A percentile compares a stretch with the other conserved stretches of the same genome.
Evolutionary conservation across 2,329 filamentous ascomycete species (phyloP).

Genomic region (Colletotrichum caudatum): DNA sequence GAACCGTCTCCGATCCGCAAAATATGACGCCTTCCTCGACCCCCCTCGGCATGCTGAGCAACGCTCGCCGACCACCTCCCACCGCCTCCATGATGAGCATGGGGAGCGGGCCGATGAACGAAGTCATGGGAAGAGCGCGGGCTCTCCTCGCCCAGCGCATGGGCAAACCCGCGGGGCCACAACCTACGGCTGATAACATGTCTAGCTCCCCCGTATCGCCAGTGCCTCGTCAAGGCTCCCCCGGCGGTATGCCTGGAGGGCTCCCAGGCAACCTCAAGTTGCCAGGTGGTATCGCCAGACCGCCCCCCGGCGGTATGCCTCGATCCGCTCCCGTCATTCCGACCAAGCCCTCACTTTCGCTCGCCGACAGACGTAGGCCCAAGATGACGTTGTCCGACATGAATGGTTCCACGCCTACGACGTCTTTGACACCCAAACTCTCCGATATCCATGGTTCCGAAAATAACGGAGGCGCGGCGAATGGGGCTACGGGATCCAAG

Average conservation of each 20-base stretch:
- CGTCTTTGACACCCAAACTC: constrained; percentile 52
- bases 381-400: constrained; percentile 73
- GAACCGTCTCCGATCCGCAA: constrained; percentile 70
- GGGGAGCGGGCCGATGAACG: constrained; percentile 50
- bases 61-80: constrained; percentile 65
- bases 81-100: constrained; percentile 50
- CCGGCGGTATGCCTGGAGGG: constrained; percentile 55
- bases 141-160: constrained; percentile 61
- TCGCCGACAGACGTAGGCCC: constrained; percentile 73
- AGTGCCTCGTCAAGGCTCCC: constrained; percentile 44
- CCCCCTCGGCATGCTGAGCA: constrained; percentile 80
- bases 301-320: constrained; percentile 61
- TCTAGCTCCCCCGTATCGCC: constrained; percentile 49
- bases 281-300: constrained; percentile 56
- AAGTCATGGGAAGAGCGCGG: constrained; percentile 61
- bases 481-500: constrained; percentile 58
- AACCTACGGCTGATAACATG: constrained; percentile 45
- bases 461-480: constrained; percentile 48
- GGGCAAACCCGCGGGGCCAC: constrained; percentile 50
- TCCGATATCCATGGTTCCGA: constrained; percentile 33
- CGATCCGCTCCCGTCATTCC: constrained; percentile 66
- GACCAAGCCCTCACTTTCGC: constrained; percentile 59
- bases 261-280: constrained; percentile 58
- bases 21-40: constrained; percentile 87
- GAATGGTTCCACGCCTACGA: constrained; percentile 52